Evolutionary conservation across 305 asterid genomes (phyloP).

Genomic region (Fraxinus ornus): DNA sequence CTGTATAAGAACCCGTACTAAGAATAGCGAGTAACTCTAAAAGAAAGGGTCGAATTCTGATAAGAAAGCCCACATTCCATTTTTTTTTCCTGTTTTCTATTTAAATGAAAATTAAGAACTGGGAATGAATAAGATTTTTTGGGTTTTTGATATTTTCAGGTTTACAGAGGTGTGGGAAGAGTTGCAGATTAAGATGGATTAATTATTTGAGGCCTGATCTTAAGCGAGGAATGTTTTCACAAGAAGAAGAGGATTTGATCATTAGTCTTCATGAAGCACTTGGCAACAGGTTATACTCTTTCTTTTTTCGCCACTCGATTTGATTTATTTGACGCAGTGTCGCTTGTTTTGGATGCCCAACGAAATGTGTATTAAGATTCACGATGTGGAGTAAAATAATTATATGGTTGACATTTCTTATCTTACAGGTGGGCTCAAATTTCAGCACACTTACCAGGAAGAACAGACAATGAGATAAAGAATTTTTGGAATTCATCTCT

Average conservation of each 20-base stretch:
- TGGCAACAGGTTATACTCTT: slow-evolving; percentile 55
- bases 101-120: not conserved
- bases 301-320: not conserved
- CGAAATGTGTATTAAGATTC: not conserved
- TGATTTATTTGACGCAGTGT: not conserved
- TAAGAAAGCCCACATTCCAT: not conserved
- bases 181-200: slow-evolving; percentile 62
- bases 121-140: not conserved
- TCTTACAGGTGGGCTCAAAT: slow-evolving; percentile 82
- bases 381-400: too few relatives aligned
- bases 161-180: slow-evolving; percentile 63
- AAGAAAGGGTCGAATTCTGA: not conserved
- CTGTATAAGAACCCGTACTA: too few relatives aligned
- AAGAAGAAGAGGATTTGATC: slow-evolving; percentile 72
- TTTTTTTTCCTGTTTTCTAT: not conserved
- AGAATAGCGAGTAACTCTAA: not conserved
- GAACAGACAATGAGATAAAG: slow-evolving; percentile 90
- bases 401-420: too few relatives aligned
- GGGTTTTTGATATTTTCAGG: slow-evolving; percentile 31
- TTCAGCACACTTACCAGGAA: slow-evolving; percentile 76
- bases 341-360: not conserved
- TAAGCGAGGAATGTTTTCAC: slow-evolving; percentile 47
- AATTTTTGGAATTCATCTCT: slow-evolving; percentile 80
- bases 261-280: slow-evolving; percentile 61
- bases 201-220: slow-evolving; percentile 62